Base-by-base conservation (phyloP, 169 alveolate genomes). In the Plasmodium ovale region DNA sequence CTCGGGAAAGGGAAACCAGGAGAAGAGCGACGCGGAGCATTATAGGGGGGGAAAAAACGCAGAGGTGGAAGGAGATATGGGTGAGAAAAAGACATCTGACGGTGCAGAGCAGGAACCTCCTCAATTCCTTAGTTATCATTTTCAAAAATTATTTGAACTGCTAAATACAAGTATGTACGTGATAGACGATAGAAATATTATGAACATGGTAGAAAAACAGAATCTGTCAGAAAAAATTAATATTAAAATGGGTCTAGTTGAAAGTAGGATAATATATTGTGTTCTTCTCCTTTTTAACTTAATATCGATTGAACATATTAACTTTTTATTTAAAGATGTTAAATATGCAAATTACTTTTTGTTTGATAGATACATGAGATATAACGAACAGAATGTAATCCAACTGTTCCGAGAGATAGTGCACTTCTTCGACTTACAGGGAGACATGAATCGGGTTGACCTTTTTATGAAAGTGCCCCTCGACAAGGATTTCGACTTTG, bases 61-160 rank as follows among this genome's bases (percentile, higher is more conserved):
- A 21, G 62, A 21, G n/a, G n/a, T n/a, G n/a, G 16, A 42, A 67
- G 25, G 25, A 14, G 21, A 39, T 0, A 35, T 7, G 12, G 51
- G n/a, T 31, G 31, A 51, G 51, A 47, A 70, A 14, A 47, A 47
- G 16, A 49, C 4, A 49, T 37, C 1, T 37, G 56, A 77, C 19
- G 49, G 29, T 9, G n/a, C 3, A 0, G 56, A 44, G 49, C 3
- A 23, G 6, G 35, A 44, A 9, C 12, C 27, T 27, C 3, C 0
- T 7, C 10, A 53, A 5, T 64, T 67, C 19, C 23, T 56, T 14
- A 47, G 51, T 3, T 29, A 49, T 33, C 70, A 65, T 70, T 58
- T 82, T 25, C 10, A 49, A 27, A 82, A 65, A 59, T 7, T 82
- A 14, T 82, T 82, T 56, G 65, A 82, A 19, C 49, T 65, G 6